A percentile compares a stretch with the other conserved stretches of the same genome.
Conservation (phyloP, 495 filamentous ascomycete species). For the Beverwykella pulmonaria region DNA sequence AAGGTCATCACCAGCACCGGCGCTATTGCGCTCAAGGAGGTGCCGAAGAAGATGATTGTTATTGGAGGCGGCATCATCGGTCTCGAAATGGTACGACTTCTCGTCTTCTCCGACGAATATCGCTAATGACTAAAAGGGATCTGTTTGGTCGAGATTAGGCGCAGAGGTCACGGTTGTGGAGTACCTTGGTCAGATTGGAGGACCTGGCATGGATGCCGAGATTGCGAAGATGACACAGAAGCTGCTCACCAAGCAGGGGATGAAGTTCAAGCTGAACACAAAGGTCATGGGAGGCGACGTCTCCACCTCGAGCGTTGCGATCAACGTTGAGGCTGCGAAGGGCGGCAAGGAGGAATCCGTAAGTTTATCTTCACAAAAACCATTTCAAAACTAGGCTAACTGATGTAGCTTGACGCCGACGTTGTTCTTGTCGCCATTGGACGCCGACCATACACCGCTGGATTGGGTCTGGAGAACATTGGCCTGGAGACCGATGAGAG, state of each 20-base stretch:
- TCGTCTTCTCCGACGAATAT: not conserved
- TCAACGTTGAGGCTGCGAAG: conserved; percentile 90
- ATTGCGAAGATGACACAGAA: conserved; percentile 91
- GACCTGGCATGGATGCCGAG: conserved; percentile 95
- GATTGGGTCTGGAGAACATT: conserved; percentile 89
- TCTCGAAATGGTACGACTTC: conserved; percentile 78
- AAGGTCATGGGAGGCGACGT: conserved; percentile 89
- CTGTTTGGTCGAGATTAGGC: conserved; percentile 93
- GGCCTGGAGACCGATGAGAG: conserved; percentile 92
- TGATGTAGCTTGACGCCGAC: conserved; percentile 80
- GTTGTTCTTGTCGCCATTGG: conserved; percentile 97
- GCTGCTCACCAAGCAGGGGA: conserved; percentile 92
- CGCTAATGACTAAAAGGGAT: conserved; percentile 58
- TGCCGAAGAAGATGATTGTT: conserved; percentile 96
- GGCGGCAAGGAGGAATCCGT: conserved; percentile 92
- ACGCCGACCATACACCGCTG: conserved; percentile 89
- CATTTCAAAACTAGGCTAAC: conserved; percentile 9
- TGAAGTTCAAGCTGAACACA: conserved; percentile 97
- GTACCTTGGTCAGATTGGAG: conserved; percentile 93
- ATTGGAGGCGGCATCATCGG: conserved; percentile 99
- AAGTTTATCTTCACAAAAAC: conserved; percentile 44
- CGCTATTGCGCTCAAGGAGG: conserved; percentile 82
- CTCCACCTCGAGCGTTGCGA: conserved; percentile 70
- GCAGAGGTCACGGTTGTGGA: conserved; percentile 96
- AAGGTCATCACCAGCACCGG: conserved; percentile 95